Percentiles rank a stretch among this genome's conserved stretches.
phyloP scores from a whole-genome alignment of 2,329 filamentous ascomycete species.

The Calycina marina region DNA sequence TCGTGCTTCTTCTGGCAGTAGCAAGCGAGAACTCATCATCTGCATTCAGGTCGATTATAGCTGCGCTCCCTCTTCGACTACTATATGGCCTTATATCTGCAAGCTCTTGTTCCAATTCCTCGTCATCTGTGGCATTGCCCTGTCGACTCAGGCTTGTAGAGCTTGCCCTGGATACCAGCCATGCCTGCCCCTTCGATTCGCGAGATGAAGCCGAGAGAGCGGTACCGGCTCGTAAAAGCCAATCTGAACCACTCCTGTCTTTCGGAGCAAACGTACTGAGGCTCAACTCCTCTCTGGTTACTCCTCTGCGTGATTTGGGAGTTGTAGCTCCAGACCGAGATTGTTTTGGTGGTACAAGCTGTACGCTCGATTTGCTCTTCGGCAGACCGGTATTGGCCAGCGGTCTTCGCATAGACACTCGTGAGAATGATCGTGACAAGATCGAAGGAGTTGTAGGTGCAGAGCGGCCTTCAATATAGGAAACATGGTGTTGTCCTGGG shows the following conservation, averaged over 20 bases:
- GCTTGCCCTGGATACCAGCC: slow-evolving; percentile 50
- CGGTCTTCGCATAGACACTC: slow-evolving; percentile 29
- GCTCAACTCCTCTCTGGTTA: slow-evolving; percentile 16
- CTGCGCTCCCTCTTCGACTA: slow-evolving; percentile 24
- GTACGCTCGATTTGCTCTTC: slow-evolving; percentile 50
- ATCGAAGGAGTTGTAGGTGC: slow-evolving; percentile 50
- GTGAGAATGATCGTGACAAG: slow-evolving; percentile 40
- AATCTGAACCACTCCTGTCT: slow-evolving; percentile 41
- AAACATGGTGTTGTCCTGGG: slow-evolving; percentile 27
- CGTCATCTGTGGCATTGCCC: too few species aligned
- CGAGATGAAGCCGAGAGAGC: slow-evolving; percentile 45
- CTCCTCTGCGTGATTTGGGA: slow-evolving; percentile 11
- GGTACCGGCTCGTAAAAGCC: slow-evolving; percentile 49
- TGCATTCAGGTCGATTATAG: slow-evolving; percentile 18
- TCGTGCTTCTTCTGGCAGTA: slow-evolving; percentile 18
- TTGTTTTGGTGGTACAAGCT: slow-evolving; percentile 27
- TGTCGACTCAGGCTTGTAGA: slow-evolving; percentile 44
- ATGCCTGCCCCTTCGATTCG: slow-evolving; percentile 54
- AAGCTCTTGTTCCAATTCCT: slow-evolving; percentile 36
- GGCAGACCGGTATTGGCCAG: slow-evolving; percentile 23
- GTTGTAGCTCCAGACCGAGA: slow-evolving; percentile 16
- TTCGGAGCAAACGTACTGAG: slow-evolving; percentile 16
- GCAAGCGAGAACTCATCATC: slow-evolving; percentile 24
- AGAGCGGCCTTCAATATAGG: slow-evolving; percentile 47
- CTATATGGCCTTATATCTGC: slow-evolving; percentile 33